phyloP scores from a whole-genome alignment of 1,284 basidiomycete genomes.

The Erythrobasidium hasegawianum region DNA sequence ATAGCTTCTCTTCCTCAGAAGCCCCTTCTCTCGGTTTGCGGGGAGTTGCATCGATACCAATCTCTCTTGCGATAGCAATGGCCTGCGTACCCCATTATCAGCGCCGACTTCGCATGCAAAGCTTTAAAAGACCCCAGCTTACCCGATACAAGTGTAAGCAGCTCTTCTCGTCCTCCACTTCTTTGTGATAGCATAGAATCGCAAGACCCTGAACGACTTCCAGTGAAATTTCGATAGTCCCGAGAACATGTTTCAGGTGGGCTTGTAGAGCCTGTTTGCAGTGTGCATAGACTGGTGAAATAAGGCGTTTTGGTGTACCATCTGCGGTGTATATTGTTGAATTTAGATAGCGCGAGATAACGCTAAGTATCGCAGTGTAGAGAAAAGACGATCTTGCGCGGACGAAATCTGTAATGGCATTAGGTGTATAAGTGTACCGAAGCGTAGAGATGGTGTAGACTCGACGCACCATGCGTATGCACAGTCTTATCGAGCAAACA shows the following conservation, averaged over 20 bases:
- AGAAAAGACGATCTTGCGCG: constrained; percentile 9
- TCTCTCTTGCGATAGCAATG: constrained; percentile 29
- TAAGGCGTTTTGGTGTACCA: constrained; percentile 19
- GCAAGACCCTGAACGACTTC: constrained; percentile 31
- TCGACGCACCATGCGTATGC: constrained; percentile 20
- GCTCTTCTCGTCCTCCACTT: constrained; percentile 30
- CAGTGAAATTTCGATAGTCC: constrained; percentile 13
- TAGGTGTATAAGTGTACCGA: too few relatives aligned
- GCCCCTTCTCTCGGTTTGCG: constrained; percentile 1
- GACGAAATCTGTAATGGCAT: constrained; percentile 14
- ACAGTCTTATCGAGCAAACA: constrained; percentile 22
- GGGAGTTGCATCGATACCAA: constrained; percentile 13
- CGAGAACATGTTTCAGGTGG: constrained; percentile 27
- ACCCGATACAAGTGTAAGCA: constrained; percentile 30
- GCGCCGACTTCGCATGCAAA: too few relatives aligned
- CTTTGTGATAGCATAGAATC: constrained; percentile 28
- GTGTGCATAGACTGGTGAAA: constrained; percentile 31
- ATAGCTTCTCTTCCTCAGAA: constrained; percentile 16
- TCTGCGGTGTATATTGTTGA: constrained; percentile 21
- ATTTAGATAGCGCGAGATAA: constrained; percentile 32
- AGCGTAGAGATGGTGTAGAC: not conserved
- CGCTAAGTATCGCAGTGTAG: constrained; percentile 31
- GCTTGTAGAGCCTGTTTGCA: constrained; percentile 27
- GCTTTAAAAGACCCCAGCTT: too few relatives aligned
- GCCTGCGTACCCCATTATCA: constrained; percentile 17